Evolutionary conservation across 192 early-diverging fungal species (phyloP).

Genomic region (Backusella westeae): DNA sequence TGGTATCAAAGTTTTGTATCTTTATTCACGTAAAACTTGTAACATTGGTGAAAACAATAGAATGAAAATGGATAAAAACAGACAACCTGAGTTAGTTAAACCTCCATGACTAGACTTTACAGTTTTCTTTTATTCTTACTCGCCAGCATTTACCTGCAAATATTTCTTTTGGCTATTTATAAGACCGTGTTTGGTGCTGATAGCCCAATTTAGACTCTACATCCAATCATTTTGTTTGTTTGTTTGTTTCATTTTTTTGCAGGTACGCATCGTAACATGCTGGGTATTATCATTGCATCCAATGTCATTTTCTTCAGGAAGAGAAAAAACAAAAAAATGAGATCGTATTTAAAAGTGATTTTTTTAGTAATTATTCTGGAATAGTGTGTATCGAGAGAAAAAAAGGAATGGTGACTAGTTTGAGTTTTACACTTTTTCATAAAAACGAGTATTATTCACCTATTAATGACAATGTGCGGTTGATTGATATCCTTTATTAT

Average conservation of each 20-base stretch:
- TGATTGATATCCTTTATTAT: too few species aligned
- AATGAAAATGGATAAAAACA: background rate
- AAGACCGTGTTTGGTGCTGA: background rate
- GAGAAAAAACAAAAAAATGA: background rate
- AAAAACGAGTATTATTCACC: too few species aligned
- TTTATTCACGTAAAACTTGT: too few species aligned
- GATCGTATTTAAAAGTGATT: background rate
- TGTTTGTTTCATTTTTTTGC: background rate
- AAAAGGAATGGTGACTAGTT: too few species aligned
- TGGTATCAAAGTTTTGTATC: background rate
- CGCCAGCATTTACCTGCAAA: background rate
- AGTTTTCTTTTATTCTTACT: background rate
- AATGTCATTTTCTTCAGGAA: background rate
- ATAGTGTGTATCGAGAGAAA: too few species aligned
- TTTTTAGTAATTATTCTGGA: too few species aligned
- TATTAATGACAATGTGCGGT: too few species aligned
- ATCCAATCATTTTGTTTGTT: background rate
- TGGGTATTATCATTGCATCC: background rate
- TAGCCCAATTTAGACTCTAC: background rate
- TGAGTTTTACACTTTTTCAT: too few species aligned
- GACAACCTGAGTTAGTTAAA: background rate
- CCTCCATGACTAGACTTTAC: background rate
- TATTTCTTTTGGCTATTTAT: background rate
- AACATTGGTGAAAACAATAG: too few species aligned
- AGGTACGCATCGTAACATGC: background rate